Conservation (phyloP, 495 filamentous ascomycete species). For the Parathielavia appendiculata region DNA sequence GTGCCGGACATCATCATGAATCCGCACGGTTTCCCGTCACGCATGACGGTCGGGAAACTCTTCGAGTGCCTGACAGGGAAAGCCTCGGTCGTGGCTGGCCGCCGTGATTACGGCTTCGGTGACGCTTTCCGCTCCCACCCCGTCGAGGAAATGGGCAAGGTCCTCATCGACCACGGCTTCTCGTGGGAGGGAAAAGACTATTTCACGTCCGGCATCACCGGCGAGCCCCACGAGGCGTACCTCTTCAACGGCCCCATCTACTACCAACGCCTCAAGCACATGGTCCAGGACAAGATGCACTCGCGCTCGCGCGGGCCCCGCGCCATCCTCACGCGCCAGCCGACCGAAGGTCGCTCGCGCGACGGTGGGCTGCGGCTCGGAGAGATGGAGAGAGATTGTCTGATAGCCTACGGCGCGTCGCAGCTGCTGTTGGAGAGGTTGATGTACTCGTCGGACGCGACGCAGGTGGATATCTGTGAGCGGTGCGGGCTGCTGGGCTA, state of each 20-base stretch:
- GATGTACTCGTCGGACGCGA: conserved; percentile 88
- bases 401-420: conserved; percentile 91
- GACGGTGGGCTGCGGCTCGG: conserved; percentile 90
- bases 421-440: conserved; percentile 90
- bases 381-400: conserved; percentile 97
- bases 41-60: conserved; percentile 99
- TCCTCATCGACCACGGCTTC: conserved; percentile 82
- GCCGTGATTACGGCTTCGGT: conserved; percentile 70
- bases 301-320: conserved; percentile 83
- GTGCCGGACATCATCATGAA: conserved; percentile 99
- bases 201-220: conserved; percentile 90
- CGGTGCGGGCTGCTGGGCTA: conserved; percentile 92
- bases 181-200: conserved; percentile 95
- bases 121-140: conserved; percentile 93
- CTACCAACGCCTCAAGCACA: conserved; percentile 99
- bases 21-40: conserved; percentile 97
- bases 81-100: conserved; percentile 77
- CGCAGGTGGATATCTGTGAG: conserved; percentile 89
- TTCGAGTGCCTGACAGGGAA: conserved; percentile 93
- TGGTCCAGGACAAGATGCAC: conserved; percentile 99
- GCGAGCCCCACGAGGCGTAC: conserved; percentile 87
- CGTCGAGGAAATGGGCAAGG: conserved; percentile 81
- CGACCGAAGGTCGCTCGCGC: conserved; percentile 89
- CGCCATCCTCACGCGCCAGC: conserved; percentile 89
- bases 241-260: conserved; percentile 99